Conservation (phyloP, 148 eudicot species). For the Diospyros lotus region DNA sequence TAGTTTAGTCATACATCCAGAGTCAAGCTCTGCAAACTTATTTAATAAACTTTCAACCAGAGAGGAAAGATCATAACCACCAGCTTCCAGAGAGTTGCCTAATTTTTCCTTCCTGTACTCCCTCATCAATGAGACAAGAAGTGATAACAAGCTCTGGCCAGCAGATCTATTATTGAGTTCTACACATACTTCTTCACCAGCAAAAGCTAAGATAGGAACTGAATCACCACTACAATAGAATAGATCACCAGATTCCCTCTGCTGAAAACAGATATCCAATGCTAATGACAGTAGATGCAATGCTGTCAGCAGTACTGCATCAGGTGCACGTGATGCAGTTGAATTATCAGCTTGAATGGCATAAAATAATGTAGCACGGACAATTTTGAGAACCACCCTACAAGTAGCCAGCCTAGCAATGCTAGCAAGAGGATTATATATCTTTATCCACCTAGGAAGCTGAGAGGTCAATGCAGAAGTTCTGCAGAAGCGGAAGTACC, state of each 20-base stretch:
- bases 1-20: slow-evolving; percentile 56
- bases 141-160: slow-evolving; percentile 72
- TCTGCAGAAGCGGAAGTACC: slow-evolving; percentile 75
- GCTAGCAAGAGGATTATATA: slow-evolving; percentile 68
- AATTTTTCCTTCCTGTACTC: slow-evolving; percentile 50
- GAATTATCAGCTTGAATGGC: slow-evolving; percentile 53
- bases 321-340: slow-evolving; percentile 74
- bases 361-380: slow-evolving; percentile 72
- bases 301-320: slow-evolving; percentile 69
- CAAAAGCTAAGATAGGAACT: slow-evolving; percentile 66
- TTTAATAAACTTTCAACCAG: slow-evolving; percentile 63
- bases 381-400: slow-evolving; percentile 53
- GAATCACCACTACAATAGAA: slow-evolving; percentile 27
- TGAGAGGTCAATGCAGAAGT: slow-evolving; percentile 75
- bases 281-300: slow-evolving; percentile 83
- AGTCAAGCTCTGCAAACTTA: slow-evolving; percentile 68
- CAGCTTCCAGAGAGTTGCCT: slow-evolving; percentile 48
- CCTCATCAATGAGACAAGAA: slow-evolving; percentile 77
- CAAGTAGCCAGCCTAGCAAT: slow-evolving; percentile 81
- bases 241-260: slow-evolving; percentile 43
- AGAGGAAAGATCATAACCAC: slow-evolving; percentile 57
- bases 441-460: slow-evolving; percentile 82
- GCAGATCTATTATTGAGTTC: slow-evolving; percentile 29
- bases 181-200: slow-evolving; percentile 51
- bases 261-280: slow-evolving; percentile 58